Evolutionary conservation across 306 rosid species (phyloP), one percentile per base, ranked within the genome.

Genomic region (Sindora glabra): DNA sequence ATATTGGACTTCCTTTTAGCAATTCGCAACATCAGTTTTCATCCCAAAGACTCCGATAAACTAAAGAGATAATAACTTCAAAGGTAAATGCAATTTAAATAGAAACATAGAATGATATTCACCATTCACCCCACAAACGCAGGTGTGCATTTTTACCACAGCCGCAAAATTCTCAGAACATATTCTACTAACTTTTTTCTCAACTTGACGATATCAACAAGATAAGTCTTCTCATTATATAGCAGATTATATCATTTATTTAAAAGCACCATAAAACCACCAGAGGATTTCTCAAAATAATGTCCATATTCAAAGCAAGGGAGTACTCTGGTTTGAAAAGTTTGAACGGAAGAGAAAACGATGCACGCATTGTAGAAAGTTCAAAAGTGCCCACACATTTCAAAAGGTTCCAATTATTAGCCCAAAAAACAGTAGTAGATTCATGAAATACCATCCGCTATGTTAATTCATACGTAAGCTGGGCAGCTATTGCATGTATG

Each of bases 401-500:
- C n/a, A 24, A 52, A 53, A 51, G 55, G 44, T 37, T 4, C 18
- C 12, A 52, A 52, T 53, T 30, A 53, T 32, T 19, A 39, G 53
- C 30, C 53, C 58, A 50, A 42, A 44, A 4, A 9, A 19, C 13
- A 41, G 68, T 14, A 68, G 61, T 46, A 29, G 48, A 67, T 24
- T 46, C 51, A 33, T 23, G 13, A 39, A 48, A 67, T 40, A 15
- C 51, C 27, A 26, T n/a, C 56, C 62, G 29, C 48, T 49, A 44
- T 52, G 37, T 39, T 14, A 24, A 66, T 25, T 9, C 24, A 47
- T 45, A 71, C 11, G 36, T 26, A 67, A 36, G 48, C 40, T 48
- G 29, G 56, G 69, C 56, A 76, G 50, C 58, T 65, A 68, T 6
- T 69, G 60, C 81, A 58, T 34, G 66, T 62, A 70, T 69, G 59